A percentile compares a stretch with the other conserved stretches of the same genome.
These are phyloP conservation scores for Capsicum chinense DNA, from an alignment of 257 asterid species.

Conservation along the genomic window DNA sequence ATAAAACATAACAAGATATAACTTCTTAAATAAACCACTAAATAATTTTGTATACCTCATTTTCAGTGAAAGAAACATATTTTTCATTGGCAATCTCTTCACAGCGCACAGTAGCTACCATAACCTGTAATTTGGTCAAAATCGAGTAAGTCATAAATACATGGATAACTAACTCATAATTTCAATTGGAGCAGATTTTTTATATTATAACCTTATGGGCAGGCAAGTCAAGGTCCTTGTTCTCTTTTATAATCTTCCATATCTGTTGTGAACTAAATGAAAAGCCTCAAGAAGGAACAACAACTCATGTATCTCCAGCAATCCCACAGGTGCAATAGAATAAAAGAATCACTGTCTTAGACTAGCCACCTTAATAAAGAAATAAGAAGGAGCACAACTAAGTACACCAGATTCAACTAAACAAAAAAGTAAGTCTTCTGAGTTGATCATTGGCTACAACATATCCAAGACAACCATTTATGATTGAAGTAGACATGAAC, in stretches of 20 bases:
- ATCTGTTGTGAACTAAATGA: slow-evolving; percentile 81
- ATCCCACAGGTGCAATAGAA: slow-evolving; percentile 90
- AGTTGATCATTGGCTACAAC: slow-evolving; percentile 20
- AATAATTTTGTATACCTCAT: slow-evolving; percentile 50
- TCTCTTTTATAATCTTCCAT: slow-evolving; percentile 89
- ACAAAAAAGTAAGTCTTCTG: neutral
- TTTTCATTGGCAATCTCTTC: slow-evolving; percentile 74
- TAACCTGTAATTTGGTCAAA: slow-evolving; percentile 47
- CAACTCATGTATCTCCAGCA: slow-evolving; percentile 91
- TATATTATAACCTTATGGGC: slow-evolving; percentile 74
- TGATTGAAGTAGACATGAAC: slow-evolving; percentile 17
- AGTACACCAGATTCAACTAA: neutral
- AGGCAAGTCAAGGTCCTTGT: slow-evolving; percentile 91
- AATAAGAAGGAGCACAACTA: slow-evolving; percentile 24
- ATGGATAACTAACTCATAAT: slow-evolving; percentile 28
- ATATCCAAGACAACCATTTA: slow-evolving; percentile 29
- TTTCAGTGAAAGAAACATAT: slow-evolving; percentile 51
- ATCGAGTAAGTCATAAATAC: slow-evolving; percentile 32
- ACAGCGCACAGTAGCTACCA: slow-evolving; percentile 84
- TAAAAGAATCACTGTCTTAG: slow-evolving; percentile 76
- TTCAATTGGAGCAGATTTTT: slow-evolving; percentile 27
- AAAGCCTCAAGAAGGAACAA: slow-evolving; percentile 94
- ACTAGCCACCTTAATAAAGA: slow-evolving; percentile 62
- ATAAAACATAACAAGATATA: slow-evolving; percentile 5
- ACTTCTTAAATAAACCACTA: slow-evolving; percentile 18